Conservation (phyloP, 2,329 filamentous ascomycete genomes). For the Chaetomium strumarium region DNA sequence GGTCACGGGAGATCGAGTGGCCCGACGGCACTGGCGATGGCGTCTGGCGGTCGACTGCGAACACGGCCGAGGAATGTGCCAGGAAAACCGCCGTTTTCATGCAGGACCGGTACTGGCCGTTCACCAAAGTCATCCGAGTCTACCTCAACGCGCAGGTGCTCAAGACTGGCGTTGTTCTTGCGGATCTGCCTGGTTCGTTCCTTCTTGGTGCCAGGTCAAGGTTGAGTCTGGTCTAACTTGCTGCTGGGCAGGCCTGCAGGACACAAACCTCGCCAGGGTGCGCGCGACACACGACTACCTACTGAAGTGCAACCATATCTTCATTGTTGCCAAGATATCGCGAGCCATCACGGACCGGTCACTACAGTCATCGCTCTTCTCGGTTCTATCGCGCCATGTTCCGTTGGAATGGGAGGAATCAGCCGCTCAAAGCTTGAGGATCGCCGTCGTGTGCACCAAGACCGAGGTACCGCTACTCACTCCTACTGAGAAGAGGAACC, state of each 20-base stretch:
- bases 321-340: background rate
- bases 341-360: constrained; percentile 1
- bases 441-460: background rate
- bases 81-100: background rate
- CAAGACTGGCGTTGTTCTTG: background rate
- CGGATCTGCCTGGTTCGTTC: background rate
- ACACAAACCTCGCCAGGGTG: background rate
- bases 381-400: background rate
- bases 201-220: background rate
- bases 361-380: background rate
- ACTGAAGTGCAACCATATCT: constrained; percentile 1
- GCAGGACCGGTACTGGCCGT: background rate
- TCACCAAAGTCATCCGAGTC: background rate
- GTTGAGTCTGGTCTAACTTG: background rate
- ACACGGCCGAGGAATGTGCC: background rate
- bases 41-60: background rate
- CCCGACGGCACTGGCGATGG: background rate
- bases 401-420: constrained; percentile 1
- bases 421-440: background rate
- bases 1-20: background rate
- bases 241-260: background rate
- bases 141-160: background rate
- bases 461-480: background rate
- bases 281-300: constrained; percentile 4
- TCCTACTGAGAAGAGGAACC: background rate